Base-by-base conservation (phyloP, 164 flowering plant genomes). In the Sextonia rubra region DNA sequence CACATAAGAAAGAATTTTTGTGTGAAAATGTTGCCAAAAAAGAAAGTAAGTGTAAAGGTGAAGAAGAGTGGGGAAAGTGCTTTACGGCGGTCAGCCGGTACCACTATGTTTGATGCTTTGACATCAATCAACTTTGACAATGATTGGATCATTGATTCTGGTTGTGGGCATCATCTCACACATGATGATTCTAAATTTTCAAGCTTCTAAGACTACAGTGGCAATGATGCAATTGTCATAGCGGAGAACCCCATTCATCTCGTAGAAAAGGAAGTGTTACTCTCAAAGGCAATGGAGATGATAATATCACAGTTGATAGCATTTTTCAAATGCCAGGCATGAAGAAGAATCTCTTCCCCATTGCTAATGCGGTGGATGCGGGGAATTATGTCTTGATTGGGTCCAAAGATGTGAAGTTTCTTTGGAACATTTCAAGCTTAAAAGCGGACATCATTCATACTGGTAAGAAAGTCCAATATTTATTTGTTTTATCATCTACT, bases 331-430 rank as follows among this genome's bases (percentile, higher is more conserved):
- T 68, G 56, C 49, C 49, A 6, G 58, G 52, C 6, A 24, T 75
- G 69, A 75, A 69, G 32, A 69, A 63, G 14, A 75, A 69, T 55
- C 52, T 69, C 20, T 26, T 63, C 24, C 48, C 32, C 12, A 62
- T 72, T 8, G 22, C 75, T 64, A 47, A 69, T 24, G 66, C 48
- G 8, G 56, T 52, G 15, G n/a, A 69, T 52, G 8, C 69, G 11
- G 69, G 77, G 0, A 23, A 69, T 4, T 47, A 47, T 74, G 63
- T 61, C 1, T 20, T 69, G 11, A 61, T 69, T 61, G 62, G 69
- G 14, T 70, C 70, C 17, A 30, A 64, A 12, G 70, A 75, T 48
- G 58, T 71, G 14, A 64, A 65, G 60, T 32, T 75, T 56, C 65
- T 70, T 49, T 12, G n/a, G 12, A 47, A 47, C 49, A 47, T 47